phyloP scores from a whole-genome alignment of 2,329 filamentous ascomycete species.

The Myriosclerotinia duriaeana region DNA sequence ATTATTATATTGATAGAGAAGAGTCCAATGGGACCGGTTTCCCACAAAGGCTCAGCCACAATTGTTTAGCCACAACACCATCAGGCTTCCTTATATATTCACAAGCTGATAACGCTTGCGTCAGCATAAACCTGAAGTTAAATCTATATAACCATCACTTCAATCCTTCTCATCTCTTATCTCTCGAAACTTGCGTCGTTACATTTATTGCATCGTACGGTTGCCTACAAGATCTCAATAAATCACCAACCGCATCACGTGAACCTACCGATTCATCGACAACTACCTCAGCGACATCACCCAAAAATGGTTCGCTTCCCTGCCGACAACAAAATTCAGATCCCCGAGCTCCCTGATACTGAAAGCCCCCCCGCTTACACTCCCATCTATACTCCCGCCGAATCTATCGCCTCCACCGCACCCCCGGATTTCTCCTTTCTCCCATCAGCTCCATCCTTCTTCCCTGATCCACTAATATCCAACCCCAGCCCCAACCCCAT shows the following conservation, averaged over 20 bases:
- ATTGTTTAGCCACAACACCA: constrained; percentile 3
- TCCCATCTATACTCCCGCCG: constrained; percentile 15
- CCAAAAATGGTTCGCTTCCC: constrained; percentile 27
- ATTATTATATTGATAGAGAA: too few relatives aligned
- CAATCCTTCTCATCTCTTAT: background rate
- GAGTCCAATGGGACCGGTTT: constrained; percentile 4
- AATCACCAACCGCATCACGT: background rate
- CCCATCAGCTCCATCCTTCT: background rate
- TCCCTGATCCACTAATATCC: too few relatives aligned
- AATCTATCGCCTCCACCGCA: background rate
- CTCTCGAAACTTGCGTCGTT: background rate
- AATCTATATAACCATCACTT: background rate
- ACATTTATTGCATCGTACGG: background rate
- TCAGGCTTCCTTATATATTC: background rate
- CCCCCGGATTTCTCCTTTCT: constrained; percentile 16
- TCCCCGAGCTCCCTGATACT: constrained; percentile 15
- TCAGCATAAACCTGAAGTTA: constrained; percentile 2
- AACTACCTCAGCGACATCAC: background rate
- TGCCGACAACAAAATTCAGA: constrained; percentile 25
- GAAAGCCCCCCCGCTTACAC: constrained; percentile 11
- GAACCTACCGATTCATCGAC: background rate
- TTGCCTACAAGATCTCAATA: too few relatives aligned
- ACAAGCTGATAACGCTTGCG: constrained; percentile 11
- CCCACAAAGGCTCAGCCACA: background rate
- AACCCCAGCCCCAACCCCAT: background rate